These are phyloP conservation scores for Tillandsia leiboldiana DNA, from an alignment of 176 grass and related monocot genomes.

Conservation along the genomic window DNA sequence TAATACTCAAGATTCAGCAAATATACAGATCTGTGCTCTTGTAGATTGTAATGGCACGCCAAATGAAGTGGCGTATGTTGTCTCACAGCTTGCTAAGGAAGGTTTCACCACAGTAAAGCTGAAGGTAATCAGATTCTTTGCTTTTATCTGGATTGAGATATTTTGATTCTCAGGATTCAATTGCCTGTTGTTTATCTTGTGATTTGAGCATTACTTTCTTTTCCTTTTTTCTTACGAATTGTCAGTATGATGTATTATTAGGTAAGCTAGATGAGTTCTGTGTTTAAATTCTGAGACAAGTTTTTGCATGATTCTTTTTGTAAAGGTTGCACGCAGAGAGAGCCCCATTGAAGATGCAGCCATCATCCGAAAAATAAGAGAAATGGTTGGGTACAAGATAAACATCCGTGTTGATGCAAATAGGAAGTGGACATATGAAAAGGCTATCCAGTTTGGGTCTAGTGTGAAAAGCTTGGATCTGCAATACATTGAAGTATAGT, in stretches of 20 bases:
- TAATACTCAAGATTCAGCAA: conserved; percentile 31
- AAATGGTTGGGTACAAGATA: conserved; percentile 63
- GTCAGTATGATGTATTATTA: no score
- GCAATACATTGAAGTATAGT: conserved; percentile 84
- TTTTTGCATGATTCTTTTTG: conserved; percentile 3
- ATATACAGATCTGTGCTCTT: conserved; percentile 73
- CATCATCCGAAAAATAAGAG: conserved; percentile 64
- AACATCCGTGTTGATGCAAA: conserved; percentile 94
- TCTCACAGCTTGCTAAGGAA: conserved; percentile 57
- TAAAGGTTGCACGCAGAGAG: conserved; percentile 65
- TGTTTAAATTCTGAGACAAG: conserved; percentile 11
- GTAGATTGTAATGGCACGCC: conserved; percentile 65
- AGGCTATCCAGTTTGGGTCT: conserved; percentile 80
- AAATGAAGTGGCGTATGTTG: conserved; percentile 60
- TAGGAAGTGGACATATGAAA: conserved; percentile 68
- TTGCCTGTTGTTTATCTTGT: conserved; percentile 1
- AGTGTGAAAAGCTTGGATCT: conserved; percentile 42
- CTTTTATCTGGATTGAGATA: neutral
- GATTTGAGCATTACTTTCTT: neutral
- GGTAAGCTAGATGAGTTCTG: neutral
- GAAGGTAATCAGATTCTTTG: conserved; percentile 34
- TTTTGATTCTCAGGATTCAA: conserved; percentile 3
- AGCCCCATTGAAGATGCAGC: conserved; percentile 71
- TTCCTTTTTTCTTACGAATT: neutral
- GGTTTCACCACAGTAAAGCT: conserved; percentile 91